These are phyloP conservation scores for Pseudopithomyces chartarum DNA, from an alignment of 2,329 filamentous ascomycete species.

Conservation along the genomic window DNA sequence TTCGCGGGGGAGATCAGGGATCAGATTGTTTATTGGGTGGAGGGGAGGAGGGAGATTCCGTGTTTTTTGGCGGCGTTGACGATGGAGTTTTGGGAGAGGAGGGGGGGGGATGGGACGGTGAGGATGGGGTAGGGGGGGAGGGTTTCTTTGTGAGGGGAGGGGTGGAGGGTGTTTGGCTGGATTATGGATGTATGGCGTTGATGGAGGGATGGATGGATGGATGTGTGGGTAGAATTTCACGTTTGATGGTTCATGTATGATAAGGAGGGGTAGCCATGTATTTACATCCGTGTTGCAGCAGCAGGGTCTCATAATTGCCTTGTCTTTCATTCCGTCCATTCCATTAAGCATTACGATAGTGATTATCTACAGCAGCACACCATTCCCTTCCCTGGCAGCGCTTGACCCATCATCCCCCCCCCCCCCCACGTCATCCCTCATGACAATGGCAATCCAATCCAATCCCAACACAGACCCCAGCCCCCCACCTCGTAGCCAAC, in stretches of 20 bases:
- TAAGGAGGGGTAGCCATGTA: too few species aligned
- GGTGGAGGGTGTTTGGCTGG: not conserved
- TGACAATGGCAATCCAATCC: not conserved
- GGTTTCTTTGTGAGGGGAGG: not conserved
- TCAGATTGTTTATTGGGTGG: slow-evolving; percentile 93
- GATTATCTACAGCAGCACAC: slow-evolving; percentile 21
- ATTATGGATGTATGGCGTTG: too few species aligned
- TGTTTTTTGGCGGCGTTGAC: slow-evolving; percentile 91
- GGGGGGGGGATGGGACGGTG: slow-evolving; percentile 22
- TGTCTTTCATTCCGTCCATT: slow-evolving; percentile 19
- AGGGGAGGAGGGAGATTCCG: slow-evolving; percentile 90
- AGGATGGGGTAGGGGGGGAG: not conserved
- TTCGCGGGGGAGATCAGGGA: slow-evolving; percentile 86
- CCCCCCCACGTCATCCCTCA: not conserved
- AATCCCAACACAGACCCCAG: not conserved
- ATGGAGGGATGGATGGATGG: not conserved
- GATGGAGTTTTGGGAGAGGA: slow-evolving; percentile 87
- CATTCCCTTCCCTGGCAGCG: not conserved
- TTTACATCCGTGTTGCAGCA: too few species aligned
- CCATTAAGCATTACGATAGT: slow-evolving; percentile 45
- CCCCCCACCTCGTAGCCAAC: slow-evolving; percentile 21
- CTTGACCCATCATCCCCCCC: not conserved
- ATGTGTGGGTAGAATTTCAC: not conserved
- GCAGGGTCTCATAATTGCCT: too few species aligned
- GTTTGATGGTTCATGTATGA: too few species aligned